Evolutionary conservation across 257 asterid species (phyloP).

Genomic region (Primulina tabacum): DNA sequence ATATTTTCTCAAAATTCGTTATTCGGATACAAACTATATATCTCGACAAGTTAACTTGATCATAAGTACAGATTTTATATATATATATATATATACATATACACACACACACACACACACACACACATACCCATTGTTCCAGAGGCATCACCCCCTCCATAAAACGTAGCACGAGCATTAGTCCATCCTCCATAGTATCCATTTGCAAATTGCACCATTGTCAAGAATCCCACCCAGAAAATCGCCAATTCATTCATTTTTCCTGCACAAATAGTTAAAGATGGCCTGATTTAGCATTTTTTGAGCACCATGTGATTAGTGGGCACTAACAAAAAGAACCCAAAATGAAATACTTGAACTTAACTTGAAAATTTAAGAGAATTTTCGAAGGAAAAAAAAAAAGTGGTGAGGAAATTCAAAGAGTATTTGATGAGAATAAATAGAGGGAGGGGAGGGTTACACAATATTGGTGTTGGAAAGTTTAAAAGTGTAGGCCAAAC

Average conservation of each 20-base stretch:
- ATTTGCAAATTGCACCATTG: conserved; percentile 32
- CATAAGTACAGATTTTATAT: neutral
- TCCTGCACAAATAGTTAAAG: conserved; percentile 29
- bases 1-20: too few relatives aligned
- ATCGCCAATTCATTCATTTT: conserved; percentile 36
- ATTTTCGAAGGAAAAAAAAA: conserved; percentile 6
- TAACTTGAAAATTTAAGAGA: neutral
- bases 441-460: conserved; percentile 39
- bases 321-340: neutral
- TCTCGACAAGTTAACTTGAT: neutral
- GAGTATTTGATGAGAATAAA: conserved; percentile 51
- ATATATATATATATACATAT: too few relatives aligned
- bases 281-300: neutral
- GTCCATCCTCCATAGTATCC: conserved; percentile 84
- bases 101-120: too few relatives aligned
- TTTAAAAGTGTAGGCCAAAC: conserved; percentile 29
- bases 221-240: conserved; percentile 43
- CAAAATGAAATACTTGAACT: neutral
- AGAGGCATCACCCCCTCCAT: conserved; percentile 95
- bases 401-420: conserved; percentile 38
- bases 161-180: conserved; percentile 85
- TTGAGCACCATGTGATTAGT: neutral
- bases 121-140: conserved; percentile 95
- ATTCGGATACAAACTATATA: too few relatives aligned
- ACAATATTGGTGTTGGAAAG: conserved; percentile 1